Evolutionary conservation across 2,329 filamentous ascomycete genomes (phyloP), one percentile per base, ranked within the genome.

Genomic region (Coleophoma eucalyptorum): DNA sequence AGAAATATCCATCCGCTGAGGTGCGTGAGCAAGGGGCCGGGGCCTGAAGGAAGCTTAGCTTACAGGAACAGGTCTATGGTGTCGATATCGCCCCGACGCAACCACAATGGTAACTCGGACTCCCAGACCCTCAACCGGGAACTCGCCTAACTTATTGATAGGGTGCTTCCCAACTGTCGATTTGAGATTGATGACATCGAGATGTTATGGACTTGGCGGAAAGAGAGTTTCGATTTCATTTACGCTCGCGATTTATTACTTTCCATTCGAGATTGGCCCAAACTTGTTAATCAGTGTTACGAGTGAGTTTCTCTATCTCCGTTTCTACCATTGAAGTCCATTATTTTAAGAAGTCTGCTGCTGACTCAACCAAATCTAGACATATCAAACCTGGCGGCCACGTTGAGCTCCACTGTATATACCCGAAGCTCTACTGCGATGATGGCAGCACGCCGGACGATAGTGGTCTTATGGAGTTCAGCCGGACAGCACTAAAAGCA

Each of bases 121-220:
- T 26, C 26, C 26, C 26, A 5, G 26, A 26, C 10, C 26, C 26
- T 3, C 26, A 26, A 26, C 10, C 26, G 2, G 2, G 26, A n/a
- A n/a, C 35, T 50, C 4, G 11, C 3, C 15, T 37, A 13, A 46
- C 16, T 38, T 12, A 15, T 5, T 8, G 15, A 31, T 12, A 53
- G 47, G 55, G 49, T 64, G 8, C 62, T 61, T 19, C 50, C 55
- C 8, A 55, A 55, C 48, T 58, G 57, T 20, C 57, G 50, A 18
- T 65, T 64, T 46, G 62, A 64, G 44, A 53, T 65, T 37, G 63
- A 65, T 45, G 62, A 65, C 48, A 57, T 60, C 15, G 59, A 65
- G 43, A 57, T 59, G 16, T 51, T 58, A 16, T 65, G 63, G 63
- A 38, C 61, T 8, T 62, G 34, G 41, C 35, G 16, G 11, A 59